Evolutionary conservation across 176 grass and related monocot species (phyloP).

Genomic region (Secale cereale): DNA sequence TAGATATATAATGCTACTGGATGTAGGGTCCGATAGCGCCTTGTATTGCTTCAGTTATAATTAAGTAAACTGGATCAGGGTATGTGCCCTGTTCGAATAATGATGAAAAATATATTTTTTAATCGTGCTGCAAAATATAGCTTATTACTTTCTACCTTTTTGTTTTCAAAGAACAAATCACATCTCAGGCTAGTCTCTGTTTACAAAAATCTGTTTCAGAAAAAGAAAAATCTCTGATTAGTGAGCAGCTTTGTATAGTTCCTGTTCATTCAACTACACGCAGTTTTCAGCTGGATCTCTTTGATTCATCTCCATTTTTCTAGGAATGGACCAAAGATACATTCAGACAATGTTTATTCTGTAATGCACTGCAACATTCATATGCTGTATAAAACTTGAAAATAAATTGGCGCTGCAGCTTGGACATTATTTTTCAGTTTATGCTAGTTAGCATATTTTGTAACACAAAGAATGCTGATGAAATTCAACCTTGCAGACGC

Average conservation of each 20-base stretch:
- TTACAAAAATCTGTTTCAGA: no score
- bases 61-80: background rate
- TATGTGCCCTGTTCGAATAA: background rate
- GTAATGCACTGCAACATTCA: no score
- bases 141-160: background rate
- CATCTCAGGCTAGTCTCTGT: background rate
- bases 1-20: background rate
- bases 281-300: background rate
- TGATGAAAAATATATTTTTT: background rate
- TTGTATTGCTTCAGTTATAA: background rate
- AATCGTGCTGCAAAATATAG: background rate
- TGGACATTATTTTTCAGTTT: background rate
- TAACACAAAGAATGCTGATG: background rate
- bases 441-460: background rate
- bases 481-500: constrained; percentile 48
- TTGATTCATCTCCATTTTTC: background rate
- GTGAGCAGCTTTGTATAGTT: background rate
- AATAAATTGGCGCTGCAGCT: background rate
- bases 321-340: background rate
- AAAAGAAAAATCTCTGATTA: no score
- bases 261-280: background rate
- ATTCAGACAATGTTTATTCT: background rate
- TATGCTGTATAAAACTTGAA: background rate
- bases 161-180: background rate
- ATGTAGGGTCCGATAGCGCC: background rate